Conservation (phyloP, 1,284 basidiomycete genomes). For the Sporisorium exsertum region DNA sequence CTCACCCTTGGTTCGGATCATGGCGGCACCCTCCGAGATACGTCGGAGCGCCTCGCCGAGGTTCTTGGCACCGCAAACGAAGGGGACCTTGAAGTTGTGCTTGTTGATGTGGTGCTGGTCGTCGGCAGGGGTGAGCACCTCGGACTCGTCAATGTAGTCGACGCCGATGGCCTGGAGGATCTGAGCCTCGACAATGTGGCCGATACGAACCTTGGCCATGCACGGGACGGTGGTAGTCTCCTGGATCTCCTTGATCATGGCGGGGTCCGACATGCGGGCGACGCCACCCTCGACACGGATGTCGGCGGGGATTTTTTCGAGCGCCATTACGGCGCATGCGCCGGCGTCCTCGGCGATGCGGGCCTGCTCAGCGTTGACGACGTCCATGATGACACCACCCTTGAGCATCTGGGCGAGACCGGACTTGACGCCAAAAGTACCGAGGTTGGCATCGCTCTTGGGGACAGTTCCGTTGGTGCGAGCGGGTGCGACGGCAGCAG, state of each 20-base stretch:
- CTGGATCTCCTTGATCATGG: constrained; percentile 97
- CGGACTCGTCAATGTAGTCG: constrained; percentile 94
- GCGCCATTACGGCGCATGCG: constrained; percentile 92
- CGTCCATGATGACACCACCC: constrained; percentile 71
- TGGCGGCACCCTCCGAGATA: constrained; percentile 87
- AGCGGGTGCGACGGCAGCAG: constrained; percentile 37
- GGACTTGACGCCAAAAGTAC: constrained; percentile 92
- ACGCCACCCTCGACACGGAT: constrained; percentile 73
- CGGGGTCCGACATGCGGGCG: constrained; percentile 76
- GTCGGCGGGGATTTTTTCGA: constrained; percentile 93
- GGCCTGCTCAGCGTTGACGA: constrained; percentile 84
- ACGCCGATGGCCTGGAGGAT: constrained; percentile 94
- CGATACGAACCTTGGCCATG: constrained; percentile 95
- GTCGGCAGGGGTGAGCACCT: constrained; percentile 93
- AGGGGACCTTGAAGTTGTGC: constrained; percentile 78
- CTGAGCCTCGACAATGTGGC: constrained; percentile 82
- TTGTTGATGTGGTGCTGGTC: constrained; percentile 71
- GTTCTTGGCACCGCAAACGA: constrained; percentile 75
- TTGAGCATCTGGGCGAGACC: constrained; percentile 71
- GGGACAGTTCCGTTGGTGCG: constrained; percentile 73
- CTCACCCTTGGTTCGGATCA: constrained; percentile 72
- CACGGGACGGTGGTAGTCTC: constrained; percentile 65
- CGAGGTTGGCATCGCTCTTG: constrained; percentile 75
- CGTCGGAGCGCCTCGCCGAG: constrained; percentile 88
- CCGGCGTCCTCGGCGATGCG: constrained; percentile 97